These are phyloP conservation scores for Cyberlindnera veronae DNA, from an alignment of 805 yeast genomes.

Conservation along the genomic window DNA sequence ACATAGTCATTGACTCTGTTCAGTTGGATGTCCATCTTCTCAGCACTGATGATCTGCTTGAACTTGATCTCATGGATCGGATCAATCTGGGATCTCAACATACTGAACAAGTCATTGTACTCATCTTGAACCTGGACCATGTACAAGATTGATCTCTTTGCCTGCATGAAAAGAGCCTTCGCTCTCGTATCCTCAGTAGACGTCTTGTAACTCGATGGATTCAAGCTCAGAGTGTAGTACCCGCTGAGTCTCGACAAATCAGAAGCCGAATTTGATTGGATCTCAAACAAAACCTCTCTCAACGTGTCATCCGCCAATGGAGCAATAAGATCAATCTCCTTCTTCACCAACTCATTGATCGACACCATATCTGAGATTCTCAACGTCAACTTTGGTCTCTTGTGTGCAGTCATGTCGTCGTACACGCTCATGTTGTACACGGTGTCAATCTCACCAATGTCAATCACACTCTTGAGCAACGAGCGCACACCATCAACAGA, in stretches of 20 bases:
- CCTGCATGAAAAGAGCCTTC: slow-evolving; percentile 63
- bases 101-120: slow-evolving; percentile 61
- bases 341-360: slow-evolving; percentile 41
- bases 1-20: slow-evolving; percentile 41
- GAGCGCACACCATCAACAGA: slow-evolving; percentile 45
- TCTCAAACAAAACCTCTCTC: slow-evolving; percentile 38
- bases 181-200: slow-evolving; percentile 51
- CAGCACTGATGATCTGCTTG: slow-evolving; percentile 48
- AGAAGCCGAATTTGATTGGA: slow-evolving; percentile 42
- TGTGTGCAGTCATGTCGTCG: slow-evolving; percentile 63
- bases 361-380: slow-evolving; percentile 44
- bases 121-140: slow-evolving; percentile 77
- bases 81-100: slow-evolving; percentile 62
- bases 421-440: slow-evolving; percentile 60
- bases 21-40: slow-evolving; percentile 33
- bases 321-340: slow-evolving; percentile 41
- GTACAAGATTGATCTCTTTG: slow-evolving; percentile 77
- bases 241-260: slow-evolving; percentile 49
- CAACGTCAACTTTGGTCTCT: slow-evolving; percentile 44
- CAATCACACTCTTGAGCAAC: slow-evolving; percentile 46
- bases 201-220: slow-evolving; percentile 48
- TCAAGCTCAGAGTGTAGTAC: slow-evolving; percentile 53
- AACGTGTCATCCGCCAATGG: slow-evolving; percentile 54
- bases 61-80: slow-evolving; percentile 69
- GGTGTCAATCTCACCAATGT: slow-evolving; percentile 52